Percentiles rank a stretch among this genome's conserved stretches.
These are phyloP conservation scores for Neurospora tetrasperma DNA, from an alignment of 495 filamentous ascomycete species.

Conservation along the genomic window DNA sequence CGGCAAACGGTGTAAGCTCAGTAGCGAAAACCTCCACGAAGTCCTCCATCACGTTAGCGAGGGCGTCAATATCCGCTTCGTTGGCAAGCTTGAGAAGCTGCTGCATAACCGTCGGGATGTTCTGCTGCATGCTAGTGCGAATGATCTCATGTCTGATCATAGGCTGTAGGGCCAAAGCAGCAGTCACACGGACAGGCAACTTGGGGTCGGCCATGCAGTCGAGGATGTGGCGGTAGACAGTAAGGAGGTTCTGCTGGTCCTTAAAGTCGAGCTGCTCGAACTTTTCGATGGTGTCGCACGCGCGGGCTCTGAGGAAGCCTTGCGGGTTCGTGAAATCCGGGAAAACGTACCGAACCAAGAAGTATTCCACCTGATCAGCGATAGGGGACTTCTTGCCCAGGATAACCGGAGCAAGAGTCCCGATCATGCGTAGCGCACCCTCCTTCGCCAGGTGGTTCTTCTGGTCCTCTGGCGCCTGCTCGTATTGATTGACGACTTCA, in stretches of 20 bases:
- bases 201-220: conserved; percentile 91
- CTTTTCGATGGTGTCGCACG: conserved; percentile 94
- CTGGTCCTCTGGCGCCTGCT: conserved; percentile 68
- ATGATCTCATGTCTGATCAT: conserved; percentile 93
- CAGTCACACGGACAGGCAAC: conserved; percentile 87
- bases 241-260: conserved; percentile 83
- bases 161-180: conserved; percentile 87
- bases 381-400: conserved; percentile 97
- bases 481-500: conserved; percentile 76
- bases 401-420: conserved; percentile 85
- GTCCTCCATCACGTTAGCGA: conserved; percentile 99
- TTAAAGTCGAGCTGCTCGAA: conserved; percentile 95
- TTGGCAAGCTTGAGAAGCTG: conserved; percentile 93
- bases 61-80: conserved; percentile 85
- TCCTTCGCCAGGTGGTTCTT: conserved; percentile 94
- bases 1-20: conserved; percentile 95
- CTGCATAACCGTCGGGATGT: conserved; percentile 99
- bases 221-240: conserved; percentile 92
- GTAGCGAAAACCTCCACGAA: conserved; percentile 97
- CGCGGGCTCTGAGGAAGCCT: conserved; percentile 88
- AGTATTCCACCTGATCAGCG: conserved; percentile 96
- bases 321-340: conserved; percentile 91
- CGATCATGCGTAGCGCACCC: conserved; percentile 94
- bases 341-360: conserved; percentile 96
- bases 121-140: conserved; percentile 87